Evolutionary conservation across 169 alveolate genomes (phyloP), one percentile per base, ranked within the genome.

Genomic region (Theileria equi): DNA sequence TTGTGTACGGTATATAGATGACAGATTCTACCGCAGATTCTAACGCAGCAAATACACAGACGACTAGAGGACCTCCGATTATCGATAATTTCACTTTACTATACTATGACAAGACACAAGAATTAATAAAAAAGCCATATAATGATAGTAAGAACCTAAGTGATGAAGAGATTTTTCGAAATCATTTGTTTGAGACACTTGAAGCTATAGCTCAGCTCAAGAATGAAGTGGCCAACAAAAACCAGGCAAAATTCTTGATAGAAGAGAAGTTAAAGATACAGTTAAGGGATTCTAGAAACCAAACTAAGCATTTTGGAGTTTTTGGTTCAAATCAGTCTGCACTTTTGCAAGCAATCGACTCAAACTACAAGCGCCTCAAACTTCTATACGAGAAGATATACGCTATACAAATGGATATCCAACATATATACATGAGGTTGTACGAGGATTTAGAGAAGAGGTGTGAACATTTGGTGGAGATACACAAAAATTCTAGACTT

Each of bases 331-430:
- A 31, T 41, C 60, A 41, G 8, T 60, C 70, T 11, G 69, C 76
- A 1, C 54, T 64, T 10, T 10, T 64, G 49, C 64, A 77, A 23
- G 69, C 74, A 16, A 47, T 67, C 19, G 63, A 66, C 55, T 48
- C 64, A 23, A 58, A 77, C 44, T 68, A 67, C 55, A 54, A 66
- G 65, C 63, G 86, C 41, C 40, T 36, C 55, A 55, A 52, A 28
- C 78, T 77, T 36, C 52, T 77, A 32, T 67, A 55, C 54, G 81
- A 77, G 54, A 77, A 77, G 77, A 77, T 67, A 3, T 59, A 66
- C 40, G 1, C 43, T 21, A 67, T 77, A 23, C 29, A 65, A 8
- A 36, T 67, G 8, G 59, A 49, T n/a, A 52, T 77, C 7, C 86
- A 77, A 64, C 43, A n/a, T 45, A 10, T 55, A n/a, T 77, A 77